A percentile compares a stretch with the other conserved stretches of the same genome.
phyloP scores from a whole-genome alignment of 2,329 filamentous ascomycete species.

The Claviceps sp. region DNA sequence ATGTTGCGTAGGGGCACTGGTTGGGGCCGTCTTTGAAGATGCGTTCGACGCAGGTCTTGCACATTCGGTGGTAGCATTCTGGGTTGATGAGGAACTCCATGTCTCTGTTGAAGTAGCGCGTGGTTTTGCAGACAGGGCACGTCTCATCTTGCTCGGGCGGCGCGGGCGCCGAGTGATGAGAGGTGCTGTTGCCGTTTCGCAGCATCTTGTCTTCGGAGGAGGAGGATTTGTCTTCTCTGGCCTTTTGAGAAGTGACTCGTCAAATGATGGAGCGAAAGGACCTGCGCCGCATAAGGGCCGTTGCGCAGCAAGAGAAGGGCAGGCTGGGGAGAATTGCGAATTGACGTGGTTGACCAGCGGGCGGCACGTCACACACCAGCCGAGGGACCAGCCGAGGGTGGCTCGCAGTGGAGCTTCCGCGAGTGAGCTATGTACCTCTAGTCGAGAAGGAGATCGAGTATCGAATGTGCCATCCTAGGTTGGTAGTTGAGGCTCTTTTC shows the following conservation, averaged over 20 bases:
- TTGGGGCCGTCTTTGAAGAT: constrained; percentile 88
- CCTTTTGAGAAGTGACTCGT: too few relatives aligned
- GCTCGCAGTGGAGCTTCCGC: too few relatives aligned
- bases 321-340: neutral
- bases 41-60: constrained; percentile 85
- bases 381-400: too few relatives aligned
- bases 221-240: neutral
- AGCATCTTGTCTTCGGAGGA: constrained; percentile 13
- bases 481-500: too few relatives aligned
- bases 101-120: constrained; percentile 84
- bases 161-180: constrained; percentile 8
- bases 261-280: too few relatives aligned
- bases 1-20: constrained; percentile 82
- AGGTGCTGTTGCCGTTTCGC: constrained; percentile 14
- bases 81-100: constrained; percentile 95
- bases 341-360: neutral
- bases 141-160: constrained; percentile 44
- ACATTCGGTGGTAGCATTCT: constrained; percentile 99
- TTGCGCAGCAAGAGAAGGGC: neutral
- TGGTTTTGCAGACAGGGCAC: constrained; percentile 95
- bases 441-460: too few relatives aligned
- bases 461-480: too few relatives aligned
- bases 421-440: too few relatives aligned
- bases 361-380: too few relatives aligned
- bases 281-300: too few relatives aligned